These are phyloP conservation scores for Apophysomyces elegans DNA, from an alignment of 371 early-diverging fungal genomes.

Conservation along the genomic window DNA sequence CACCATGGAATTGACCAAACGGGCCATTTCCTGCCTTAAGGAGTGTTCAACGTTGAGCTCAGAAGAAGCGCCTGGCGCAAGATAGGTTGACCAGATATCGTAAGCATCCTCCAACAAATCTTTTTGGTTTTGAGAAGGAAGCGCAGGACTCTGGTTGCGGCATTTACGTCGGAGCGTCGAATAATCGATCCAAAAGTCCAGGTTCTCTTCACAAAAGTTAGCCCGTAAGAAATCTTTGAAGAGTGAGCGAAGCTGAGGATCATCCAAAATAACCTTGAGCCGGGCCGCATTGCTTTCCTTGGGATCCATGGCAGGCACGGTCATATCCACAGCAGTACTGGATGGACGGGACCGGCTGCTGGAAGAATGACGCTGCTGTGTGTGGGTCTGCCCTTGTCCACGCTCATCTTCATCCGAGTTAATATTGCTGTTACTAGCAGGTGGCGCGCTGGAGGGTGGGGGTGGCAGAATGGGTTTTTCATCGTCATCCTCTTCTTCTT, in stretches of 20 bases:
- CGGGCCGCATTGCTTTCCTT: constrained; percentile 28
- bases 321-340: constrained; percentile 19
- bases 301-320: constrained; percentile 9
- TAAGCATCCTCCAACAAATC: constrained; percentile 60
- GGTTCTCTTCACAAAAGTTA: constrained; percentile 65
- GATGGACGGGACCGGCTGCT: constrained; percentile 14
- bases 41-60: constrained; percentile 65
- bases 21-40: constrained; percentile 46
- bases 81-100: constrained; percentile 63
- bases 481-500: not conserved
- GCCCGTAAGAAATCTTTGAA: constrained; percentile 67
- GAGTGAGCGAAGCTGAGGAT: constrained; percentile 55
- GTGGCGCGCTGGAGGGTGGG: not conserved
- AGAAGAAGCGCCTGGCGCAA: constrained; percentile 54
- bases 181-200: constrained; percentile 62
- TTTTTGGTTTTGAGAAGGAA: constrained; percentile 36
- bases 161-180: constrained; percentile 41
- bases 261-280: constrained; percentile 65
- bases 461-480: not conserved
- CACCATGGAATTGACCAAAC: constrained; percentile 40
- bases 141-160: constrained; percentile 33
- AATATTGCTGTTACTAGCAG: not conserved
- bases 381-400: too few relatives aligned
- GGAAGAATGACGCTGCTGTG: too few relatives aligned
- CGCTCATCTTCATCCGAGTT: not conserved